Percentiles rank a stretch among this genome's conserved stretches.
phyloP scores from a whole-genome alignment of 495 filamentous ascomycete genomes.

The Aspergillus baeticus region DNA sequence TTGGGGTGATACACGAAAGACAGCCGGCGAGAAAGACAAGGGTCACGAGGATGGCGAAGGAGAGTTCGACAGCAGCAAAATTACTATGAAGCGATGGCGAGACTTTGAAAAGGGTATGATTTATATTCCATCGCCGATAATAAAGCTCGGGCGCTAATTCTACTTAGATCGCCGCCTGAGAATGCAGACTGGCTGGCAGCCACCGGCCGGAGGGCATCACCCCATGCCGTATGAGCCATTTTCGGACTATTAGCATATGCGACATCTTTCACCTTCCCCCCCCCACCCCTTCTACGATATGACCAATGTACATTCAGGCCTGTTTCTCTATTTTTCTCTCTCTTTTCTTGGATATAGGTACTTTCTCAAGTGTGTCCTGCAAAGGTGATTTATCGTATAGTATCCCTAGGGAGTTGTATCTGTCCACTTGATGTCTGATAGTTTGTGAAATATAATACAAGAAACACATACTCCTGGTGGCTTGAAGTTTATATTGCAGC shows the following conservation, averaged over 20 bases:
- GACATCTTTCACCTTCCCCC: background rate
- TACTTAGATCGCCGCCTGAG: conserved; percentile 24
- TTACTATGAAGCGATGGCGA: conserved; percentile 97
- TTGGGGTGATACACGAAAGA: conserved; percentile 98
- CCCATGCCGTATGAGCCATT: conserved; percentile 19
- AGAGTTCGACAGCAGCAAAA: conserved; percentile 96
- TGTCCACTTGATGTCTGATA: background rate
- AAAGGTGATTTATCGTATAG: background rate
- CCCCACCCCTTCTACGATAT: background rate
- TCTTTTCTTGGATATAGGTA: conserved; percentile 11
- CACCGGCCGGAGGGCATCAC: conserved; percentile 11
- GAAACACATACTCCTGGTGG: background rate
- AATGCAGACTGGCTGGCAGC: conserved; percentile 21
- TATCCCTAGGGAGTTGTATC: background rate
- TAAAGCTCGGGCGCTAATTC: background rate
- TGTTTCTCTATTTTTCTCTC: background rate
- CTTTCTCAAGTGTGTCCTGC: background rate
- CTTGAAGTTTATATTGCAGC: background rate
- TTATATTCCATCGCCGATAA: background rate
- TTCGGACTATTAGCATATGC: conserved; percentile 16
- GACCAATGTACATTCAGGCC: conserved; percentile 6
- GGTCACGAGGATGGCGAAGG: conserved; percentile 84
- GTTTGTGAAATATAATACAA: conserved; percentile 4
- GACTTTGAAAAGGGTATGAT: conserved; percentile 86
- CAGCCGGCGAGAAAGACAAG: conserved; percentile 85